Evolutionary conservation across 495 filamentous ascomycete species (phyloP).

Genomic region (Bacidia gigantensis): DNA sequence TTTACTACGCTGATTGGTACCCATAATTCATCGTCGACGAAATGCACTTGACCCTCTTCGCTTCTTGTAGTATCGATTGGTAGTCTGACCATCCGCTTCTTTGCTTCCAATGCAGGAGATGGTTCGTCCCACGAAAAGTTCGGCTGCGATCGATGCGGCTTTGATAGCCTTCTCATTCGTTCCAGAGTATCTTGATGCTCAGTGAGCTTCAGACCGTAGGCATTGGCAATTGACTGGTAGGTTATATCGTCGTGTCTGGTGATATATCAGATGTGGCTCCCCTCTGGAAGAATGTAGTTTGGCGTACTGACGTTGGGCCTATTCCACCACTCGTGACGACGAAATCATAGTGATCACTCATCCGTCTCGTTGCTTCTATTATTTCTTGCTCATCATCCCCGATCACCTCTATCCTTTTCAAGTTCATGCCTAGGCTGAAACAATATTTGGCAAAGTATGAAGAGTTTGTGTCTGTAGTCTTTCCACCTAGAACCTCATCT

Average conservation of each 20-base stretch:
- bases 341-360: conserved; percentile 82
- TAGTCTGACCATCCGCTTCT: conserved; percentile 77
- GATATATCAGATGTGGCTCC: not conserved
- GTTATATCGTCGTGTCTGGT: conserved; percentile 91
- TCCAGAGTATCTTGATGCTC: conserved; percentile 62
- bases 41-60: conserved; percentile 53
- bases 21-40: conserved; percentile 73
- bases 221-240: conserved; percentile 83
- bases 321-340: conserved; percentile 92
- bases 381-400: conserved; percentile 84
- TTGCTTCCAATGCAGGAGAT: conserved; percentile 62
- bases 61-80: conserved; percentile 55
- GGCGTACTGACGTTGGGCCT: conserved; percentile 63
- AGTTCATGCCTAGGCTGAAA: conserved; percentile 75
- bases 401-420: conserved; percentile 86
- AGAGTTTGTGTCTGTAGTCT: conserved; percentile 91
- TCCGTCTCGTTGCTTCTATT: conserved; percentile 67
- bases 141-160: conserved; percentile 52
- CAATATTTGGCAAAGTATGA: conserved; percentile 85
- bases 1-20: conserved; percentile 80
- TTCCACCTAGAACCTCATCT: conserved; percentile 92
- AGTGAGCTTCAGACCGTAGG: conserved; percentile 61
- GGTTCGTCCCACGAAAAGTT: conserved; percentile 78
- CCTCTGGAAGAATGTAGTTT: not conserved
- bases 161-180: conserved; percentile 71